phyloP scores from a whole-genome alignment of 2,329 filamentous ascomycete genomes.

The Scopulariopsis brevicaulis region DNA sequence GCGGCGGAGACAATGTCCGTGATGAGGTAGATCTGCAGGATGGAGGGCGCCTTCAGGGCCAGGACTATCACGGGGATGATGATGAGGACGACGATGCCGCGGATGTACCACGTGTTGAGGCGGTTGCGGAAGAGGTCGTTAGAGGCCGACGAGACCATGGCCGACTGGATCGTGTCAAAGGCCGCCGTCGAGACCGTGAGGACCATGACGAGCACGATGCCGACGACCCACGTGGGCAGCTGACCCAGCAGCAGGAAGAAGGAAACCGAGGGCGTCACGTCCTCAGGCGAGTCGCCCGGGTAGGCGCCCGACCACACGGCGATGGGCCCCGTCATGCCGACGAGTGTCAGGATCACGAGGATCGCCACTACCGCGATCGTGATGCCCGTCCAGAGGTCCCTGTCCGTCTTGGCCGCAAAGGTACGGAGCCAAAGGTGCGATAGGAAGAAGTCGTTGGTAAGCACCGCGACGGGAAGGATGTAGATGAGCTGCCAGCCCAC shows the following conservation, averaged over 20 bases:
- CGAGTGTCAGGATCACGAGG: slow-evolving; percentile 58
- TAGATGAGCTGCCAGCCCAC: slow-evolving; percentile 81
- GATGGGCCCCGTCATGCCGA: slow-evolving; percentile 62
- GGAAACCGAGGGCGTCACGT: slow-evolving; percentile 50
- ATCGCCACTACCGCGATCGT: slow-evolving; percentile 55
- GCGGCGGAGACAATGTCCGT: slow-evolving; percentile 69
- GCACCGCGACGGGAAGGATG: slow-evolving; percentile 68
- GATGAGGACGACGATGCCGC: slow-evolving; percentile 55
- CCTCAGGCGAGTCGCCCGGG: slow-evolving; percentile 44
- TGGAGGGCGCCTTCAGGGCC: slow-evolving; percentile 60
- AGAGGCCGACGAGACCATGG: slow-evolving; percentile 75
- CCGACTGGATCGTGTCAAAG: slow-evolving; percentile 71
- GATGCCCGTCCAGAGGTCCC: slow-evolving; percentile 64
- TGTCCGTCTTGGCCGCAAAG: slow-evolving; percentile 70
- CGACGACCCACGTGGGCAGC: slow-evolving; percentile 71
- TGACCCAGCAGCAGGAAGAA: slow-evolving; percentile 66
- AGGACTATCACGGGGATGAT: slow-evolving; percentile 67
- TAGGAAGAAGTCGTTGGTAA: slow-evolving; percentile 82
- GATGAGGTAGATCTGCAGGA: slow-evolving; percentile 75
- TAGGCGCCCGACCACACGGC: slow-evolving; percentile 69
- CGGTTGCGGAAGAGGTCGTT: slow-evolving; percentile 80
- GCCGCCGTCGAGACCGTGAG: slow-evolving; percentile 65
- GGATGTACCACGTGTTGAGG: slow-evolving; percentile 65
- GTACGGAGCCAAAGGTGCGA: slow-evolving; percentile 78
- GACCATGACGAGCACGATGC: slow-evolving; percentile 71